phyloP scores from a whole-genome alignment of 2,329 filamentous ascomycete species.

The Aphanoascus verrucosus region DNA sequence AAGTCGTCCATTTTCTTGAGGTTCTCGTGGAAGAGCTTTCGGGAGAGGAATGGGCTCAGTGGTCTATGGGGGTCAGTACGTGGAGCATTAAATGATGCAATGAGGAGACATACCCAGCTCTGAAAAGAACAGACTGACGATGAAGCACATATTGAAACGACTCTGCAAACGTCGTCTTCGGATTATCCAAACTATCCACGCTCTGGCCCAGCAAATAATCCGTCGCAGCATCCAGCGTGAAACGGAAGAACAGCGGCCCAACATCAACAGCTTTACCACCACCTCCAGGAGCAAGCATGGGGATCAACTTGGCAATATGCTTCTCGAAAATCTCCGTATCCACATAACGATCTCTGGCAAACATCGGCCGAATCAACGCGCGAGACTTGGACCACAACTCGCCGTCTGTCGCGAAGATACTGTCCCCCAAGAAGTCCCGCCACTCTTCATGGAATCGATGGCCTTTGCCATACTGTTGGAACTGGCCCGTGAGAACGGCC shows the following conservation, averaged over 20 bases:
- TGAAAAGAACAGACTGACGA: conserved; percentile 56
- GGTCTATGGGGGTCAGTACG: conserved; percentile 37
- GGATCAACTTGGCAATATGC: conserved; percentile 63
- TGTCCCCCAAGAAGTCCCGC: conserved; percentile 71
- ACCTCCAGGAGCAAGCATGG: conserved; percentile 47
- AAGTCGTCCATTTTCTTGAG: conserved; percentile 64
- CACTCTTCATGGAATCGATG: conserved; percentile 59
- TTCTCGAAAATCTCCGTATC: conserved; percentile 75
- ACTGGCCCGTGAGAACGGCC: conserved; percentile 77
- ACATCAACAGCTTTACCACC: conserved; percentile 51
- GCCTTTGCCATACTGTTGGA: conserved; percentile 77
- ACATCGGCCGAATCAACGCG: conserved; percentile 79
- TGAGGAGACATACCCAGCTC: conserved; percentile 43
- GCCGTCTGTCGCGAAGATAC: conserved; percentile 74
- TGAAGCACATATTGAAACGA: conserved; percentile 72
- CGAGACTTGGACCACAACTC: conserved; percentile 68
- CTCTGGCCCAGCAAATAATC: conserved; percentile 74
- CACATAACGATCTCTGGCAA: conserved; percentile 72
- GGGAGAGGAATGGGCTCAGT: conserved; percentile 53
- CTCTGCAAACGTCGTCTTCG: conserved; percentile 61
- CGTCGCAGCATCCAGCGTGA: conserved; percentile 72
- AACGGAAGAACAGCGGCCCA: conserved; percentile 68
- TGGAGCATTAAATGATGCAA: no score
- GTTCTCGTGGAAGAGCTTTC: conserved; percentile 50
- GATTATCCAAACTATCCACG: conserved; percentile 51